Percentiles rank a stretch among this genome's conserved stretches.
These are phyloP conservation scores for Talaromyces sp. DNA, from an alignment of 2,329 filamentous ascomycete genomes.

Conservation along the genomic window DNA sequence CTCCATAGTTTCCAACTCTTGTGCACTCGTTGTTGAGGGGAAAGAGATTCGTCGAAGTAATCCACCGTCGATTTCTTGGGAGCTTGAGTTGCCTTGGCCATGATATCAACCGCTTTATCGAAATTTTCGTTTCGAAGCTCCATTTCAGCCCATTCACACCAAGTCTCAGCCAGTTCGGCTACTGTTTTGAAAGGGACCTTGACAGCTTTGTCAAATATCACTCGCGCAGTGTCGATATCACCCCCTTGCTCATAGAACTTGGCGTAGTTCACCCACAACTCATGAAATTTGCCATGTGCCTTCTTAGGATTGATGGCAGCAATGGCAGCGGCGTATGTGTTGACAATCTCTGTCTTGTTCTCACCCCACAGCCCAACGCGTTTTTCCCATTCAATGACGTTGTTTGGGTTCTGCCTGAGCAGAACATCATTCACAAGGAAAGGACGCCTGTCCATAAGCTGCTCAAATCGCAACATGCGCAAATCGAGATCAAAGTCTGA, in stretches of 20 bases:
- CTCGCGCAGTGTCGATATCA: conserved; percentile 75
- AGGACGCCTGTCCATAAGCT: conserved; percentile 92
- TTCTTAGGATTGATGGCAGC: conserved; percentile 90
- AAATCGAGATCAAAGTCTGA: conserved; percentile 94
- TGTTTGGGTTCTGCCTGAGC: conserved; percentile 91
- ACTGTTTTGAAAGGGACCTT: conserved; percentile 98
- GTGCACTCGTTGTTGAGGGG: conserved; percentile 92
- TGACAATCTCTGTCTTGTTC: conserved; percentile 84
- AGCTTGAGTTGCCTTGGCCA: conserved; percentile 96
- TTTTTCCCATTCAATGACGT: conserved; percentile 95
- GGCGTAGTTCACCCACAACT: conserved; percentile 93
- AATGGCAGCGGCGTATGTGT: conserved; percentile 93
- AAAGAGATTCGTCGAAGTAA: conserved; percentile 93
- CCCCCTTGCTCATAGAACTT: conserved; percentile 92
- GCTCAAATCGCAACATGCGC: conserved; percentile 95
- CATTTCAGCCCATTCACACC: conserved; percentile 99
- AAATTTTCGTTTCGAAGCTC: conserved; percentile 95
- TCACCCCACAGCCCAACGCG: conserved; percentile 92
- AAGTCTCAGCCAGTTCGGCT: conserved; percentile 94
- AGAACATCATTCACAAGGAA: conserved; percentile 96
- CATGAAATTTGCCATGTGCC: conserved; percentile 86
- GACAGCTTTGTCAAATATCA: conserved; percentile 96
- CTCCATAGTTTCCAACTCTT: conserved; percentile 99
- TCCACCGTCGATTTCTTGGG: conserved; percentile 97
- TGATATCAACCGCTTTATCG: conserved; percentile 87